These are phyloP conservation scores for Rhododendron ovatum DNA, from an alignment of 148 eudicot species.

Conservation along the genomic window DNA sequence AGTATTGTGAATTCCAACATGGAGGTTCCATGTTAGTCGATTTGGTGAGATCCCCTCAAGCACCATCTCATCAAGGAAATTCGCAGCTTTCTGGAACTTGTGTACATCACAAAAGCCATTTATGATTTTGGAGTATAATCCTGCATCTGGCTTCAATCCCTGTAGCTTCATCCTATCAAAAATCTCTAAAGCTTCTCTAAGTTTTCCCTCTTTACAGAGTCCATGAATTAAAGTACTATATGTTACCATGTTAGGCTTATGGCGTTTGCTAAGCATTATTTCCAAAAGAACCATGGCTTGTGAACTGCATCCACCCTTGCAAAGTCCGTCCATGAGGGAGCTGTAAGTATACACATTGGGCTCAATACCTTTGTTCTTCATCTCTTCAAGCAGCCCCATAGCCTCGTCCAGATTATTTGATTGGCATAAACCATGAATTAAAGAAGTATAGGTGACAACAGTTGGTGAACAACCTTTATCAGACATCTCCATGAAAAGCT, in stretches of 20 bases:
- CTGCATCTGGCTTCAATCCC: slow-evolving; percentile 87
- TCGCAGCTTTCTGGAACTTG: slow-evolving; percentile 79
- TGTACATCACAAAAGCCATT: slow-evolving; percentile 44
- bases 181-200: slow-evolving; percentile 56
- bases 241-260: slow-evolving; percentile 70
- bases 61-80: slow-evolving; percentile 89
- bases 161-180: slow-evolving; percentile 90
- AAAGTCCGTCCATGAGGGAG: slow-evolving; percentile 78
- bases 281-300: slow-evolving; percentile 59
- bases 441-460: slow-evolving; percentile 71
- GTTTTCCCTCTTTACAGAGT: slow-evolving; percentile 69
- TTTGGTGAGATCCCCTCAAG: slow-evolving; percentile 72
- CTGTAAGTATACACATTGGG: slow-evolving; percentile 89
- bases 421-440: slow-evolving; percentile 75
- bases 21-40: slow-evolving; percentile 76
- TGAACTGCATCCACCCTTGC: slow-evolving; percentile 55
- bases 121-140: slow-evolving; percentile 67
- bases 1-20: slow-evolving; percentile 58
- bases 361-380: slow-evolving; percentile 53
- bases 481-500: slow-evolving; percentile 70
- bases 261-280: slow-evolving; percentile 44
- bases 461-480: slow-evolving; percentile 57
- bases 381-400: slow-evolving; percentile 47
- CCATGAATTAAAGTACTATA: slow-evolving; percentile 80
- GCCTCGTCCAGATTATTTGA: slow-evolving; percentile 57